These are phyloP conservation scores for Platanthera guangdongensis DNA, from an alignment of 106 monocot genomes.

Conservation along the genomic window DNA sequence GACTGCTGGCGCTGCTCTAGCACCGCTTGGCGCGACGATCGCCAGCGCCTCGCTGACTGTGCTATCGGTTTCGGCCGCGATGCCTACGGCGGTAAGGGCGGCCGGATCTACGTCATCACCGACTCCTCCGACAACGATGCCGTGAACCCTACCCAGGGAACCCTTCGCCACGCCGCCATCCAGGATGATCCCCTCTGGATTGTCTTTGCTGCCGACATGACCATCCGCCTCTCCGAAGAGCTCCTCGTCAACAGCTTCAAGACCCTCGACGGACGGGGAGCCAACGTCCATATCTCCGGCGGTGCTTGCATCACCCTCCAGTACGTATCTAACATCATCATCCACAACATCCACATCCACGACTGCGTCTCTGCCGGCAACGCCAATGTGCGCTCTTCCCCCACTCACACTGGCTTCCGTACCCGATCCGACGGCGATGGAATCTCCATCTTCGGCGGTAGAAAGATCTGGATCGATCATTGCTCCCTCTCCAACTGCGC, in stretches of 20 bases:
- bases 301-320: slow-evolving; percentile 60
- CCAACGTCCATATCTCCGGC: slow-evolving; percentile 53
- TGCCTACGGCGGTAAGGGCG: slow-evolving; percentile 46
- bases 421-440: slow-evolving; percentile 56
- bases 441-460: slow-evolving; percentile 37
- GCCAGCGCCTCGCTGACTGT: slow-evolving; percentile 70
- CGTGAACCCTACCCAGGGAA: slow-evolving; percentile 44
- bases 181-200: slow-evolving; percentile 68
- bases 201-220: slow-evolving; percentile 45
- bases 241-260: slow-evolving; percentile 72
- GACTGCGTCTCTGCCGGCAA: slow-evolving; percentile 37
- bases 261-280: slow-evolving; percentile 70
- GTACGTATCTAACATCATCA: slow-evolving; percentile 52
- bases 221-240: slow-evolving; percentile 54
- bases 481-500: slow-evolving; percentile 49
- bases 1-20: slow-evolving; percentile 74
- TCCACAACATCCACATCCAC: slow-evolving; percentile 57
- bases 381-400: slow-evolving; percentile 35
- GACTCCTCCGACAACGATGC: slow-evolving; percentile 49
- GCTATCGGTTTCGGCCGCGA: slow-evolving; percentile 64
- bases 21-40: slow-evolving; percentile 37
- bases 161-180: slow-evolving; percentile 55
- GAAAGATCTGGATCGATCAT: slow-evolving; percentile 60
- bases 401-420: slow-evolving; percentile 38
- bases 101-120: slow-evolving; percentile 47